Percentiles rank a stretch among this genome's conserved stretches.
Evolutionary conservation across 495 filamentous ascomycete genomes (phyloP).

Genomic region (Penicillium cataractarum): DNA sequence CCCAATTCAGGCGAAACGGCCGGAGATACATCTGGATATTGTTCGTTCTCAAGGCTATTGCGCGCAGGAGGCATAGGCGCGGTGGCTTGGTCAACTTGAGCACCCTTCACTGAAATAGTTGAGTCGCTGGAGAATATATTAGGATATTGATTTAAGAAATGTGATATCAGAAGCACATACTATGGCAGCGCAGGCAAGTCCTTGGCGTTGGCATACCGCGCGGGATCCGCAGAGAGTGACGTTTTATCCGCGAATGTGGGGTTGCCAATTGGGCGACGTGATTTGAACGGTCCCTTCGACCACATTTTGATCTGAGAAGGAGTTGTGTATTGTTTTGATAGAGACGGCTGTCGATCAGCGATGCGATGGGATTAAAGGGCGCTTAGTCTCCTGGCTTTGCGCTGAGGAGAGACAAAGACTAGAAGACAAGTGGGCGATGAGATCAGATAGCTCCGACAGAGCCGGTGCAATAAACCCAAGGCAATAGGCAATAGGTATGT

Average conservation of each 20-base stretch:
- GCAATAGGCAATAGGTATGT: conserved; percentile 7
- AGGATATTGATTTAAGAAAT: neutral
- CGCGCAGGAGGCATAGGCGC: neutral
- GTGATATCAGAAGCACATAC: conserved; percentile 30
- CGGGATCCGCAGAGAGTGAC: conserved; percentile 16
- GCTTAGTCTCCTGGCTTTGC: neutral
- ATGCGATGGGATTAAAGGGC: conserved; percentile 8
- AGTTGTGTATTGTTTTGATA: neutral
- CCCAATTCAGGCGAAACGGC: conserved; percentile 40
- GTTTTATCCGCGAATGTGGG: conserved; percentile 50
- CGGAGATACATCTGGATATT: conserved; percentile 49
- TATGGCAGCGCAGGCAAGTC: conserved; percentile 44
- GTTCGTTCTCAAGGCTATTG: conserved; percentile 1
- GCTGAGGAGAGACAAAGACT: conserved; percentile 1
- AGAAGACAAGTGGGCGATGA: conserved; percentile 2
- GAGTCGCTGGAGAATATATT: conserved; percentile 1
- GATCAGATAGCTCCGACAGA: neutral
- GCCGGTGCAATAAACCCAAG: neutral
- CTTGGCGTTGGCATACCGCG: conserved; percentile 29
- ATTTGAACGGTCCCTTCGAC: conserved; percentile 44
- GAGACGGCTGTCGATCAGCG: conserved; percentile 4
- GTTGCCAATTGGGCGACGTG: conserved; percentile 48
- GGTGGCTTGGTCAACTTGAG: neutral
- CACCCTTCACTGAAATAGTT: neutral
- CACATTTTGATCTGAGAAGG: conserved; percentile 42